Evolutionary conservation across 768 basidiomycete genomes (phyloP).

Genomic region (Naganishia vishniacii): DNA sequence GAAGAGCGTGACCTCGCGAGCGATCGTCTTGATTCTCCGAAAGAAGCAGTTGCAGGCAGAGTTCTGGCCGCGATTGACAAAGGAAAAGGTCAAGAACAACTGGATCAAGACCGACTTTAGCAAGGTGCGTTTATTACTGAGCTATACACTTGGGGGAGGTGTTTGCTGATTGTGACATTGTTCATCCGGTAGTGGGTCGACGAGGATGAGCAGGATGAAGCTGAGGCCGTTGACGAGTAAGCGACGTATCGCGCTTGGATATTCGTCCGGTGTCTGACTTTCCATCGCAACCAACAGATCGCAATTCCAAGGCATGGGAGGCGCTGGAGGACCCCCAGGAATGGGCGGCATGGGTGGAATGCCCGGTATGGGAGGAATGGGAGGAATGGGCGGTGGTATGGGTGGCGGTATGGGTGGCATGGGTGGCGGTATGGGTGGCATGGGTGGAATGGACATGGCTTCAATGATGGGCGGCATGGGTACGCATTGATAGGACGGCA

Average conservation of each 20-base stretch:
- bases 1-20: slow-evolving; percentile 62
- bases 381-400: slow-evolving; percentile 26
- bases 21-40: slow-evolving; percentile 63
- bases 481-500: slow-evolving; percentile 38
- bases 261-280: neutral
- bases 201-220: slow-evolving; percentile 88
- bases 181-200: slow-evolving; percentile 65
- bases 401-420: slow-evolving; percentile 40
- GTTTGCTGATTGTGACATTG: neutral
- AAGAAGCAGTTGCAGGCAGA: slow-evolving; percentile 72
- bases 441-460: slow-evolving; percentile 27
- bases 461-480: slow-evolving; percentile 19
- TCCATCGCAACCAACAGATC: slow-evolving; percentile 14
- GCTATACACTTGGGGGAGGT: slow-evolving; percentile 12
- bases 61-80: slow-evolving; percentile 89
- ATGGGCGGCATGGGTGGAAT: slow-evolving; percentile 25
- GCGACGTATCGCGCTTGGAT: slow-evolving; percentile 6
- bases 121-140: slow-evolving; percentile 52
- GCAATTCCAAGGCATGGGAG: slow-evolving; percentile 34
- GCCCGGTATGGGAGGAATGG: slow-evolving; percentile 21
- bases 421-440: slow-evolving; percentile 31
- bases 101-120: slow-evolving; percentile 91
- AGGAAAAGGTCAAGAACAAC: slow-evolving; percentile 71
- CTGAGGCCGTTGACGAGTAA: slow-evolving; percentile 44
- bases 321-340: slow-evolving; percentile 30